phyloP scores from a whole-genome alignment of 2,329 filamentous ascomycete species.

The Dichotomopilus funicola region DNA sequence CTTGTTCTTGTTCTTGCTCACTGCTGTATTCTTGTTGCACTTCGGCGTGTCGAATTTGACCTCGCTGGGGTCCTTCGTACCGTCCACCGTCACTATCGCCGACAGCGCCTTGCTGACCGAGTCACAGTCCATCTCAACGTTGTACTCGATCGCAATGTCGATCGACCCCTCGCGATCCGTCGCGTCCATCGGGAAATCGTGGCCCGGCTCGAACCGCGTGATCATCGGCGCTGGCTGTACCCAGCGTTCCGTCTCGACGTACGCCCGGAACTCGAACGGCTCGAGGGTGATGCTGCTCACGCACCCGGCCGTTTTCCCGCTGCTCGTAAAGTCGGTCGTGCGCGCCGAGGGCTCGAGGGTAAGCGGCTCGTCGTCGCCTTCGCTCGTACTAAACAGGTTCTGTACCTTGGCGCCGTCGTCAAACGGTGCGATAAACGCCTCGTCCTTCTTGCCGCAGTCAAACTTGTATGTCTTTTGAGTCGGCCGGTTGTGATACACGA shows the following conservation, averaged over 20 bases:
- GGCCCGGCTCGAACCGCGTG: slow-evolving; percentile 54
- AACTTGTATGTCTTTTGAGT: slow-evolving; percentile 47
- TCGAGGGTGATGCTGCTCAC: slow-evolving; percentile 45
- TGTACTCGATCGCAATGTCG: slow-evolving; percentile 50
- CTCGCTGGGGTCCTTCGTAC: slow-evolving; percentile 39
- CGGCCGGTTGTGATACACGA: slow-evolving; percentile 45
- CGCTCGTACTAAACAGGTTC: slow-evolving; percentile 47
- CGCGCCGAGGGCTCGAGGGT: slow-evolving; percentile 41
- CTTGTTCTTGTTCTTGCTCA: background rate
- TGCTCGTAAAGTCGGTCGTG: slow-evolving; percentile 41
- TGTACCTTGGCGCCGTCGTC: slow-evolving; percentile 48
- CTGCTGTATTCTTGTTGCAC: slow-evolving; percentile 22
- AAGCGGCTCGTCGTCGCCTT: slow-evolving; percentile 47
- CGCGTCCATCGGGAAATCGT: slow-evolving; percentile 52
- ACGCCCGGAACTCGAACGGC: slow-evolving; percentile 53
- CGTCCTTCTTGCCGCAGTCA: slow-evolving; percentile 42
- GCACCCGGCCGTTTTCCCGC: slow-evolving; percentile 47
- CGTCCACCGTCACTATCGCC: slow-evolving; percentile 47
- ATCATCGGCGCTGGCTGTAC: slow-evolving; percentile 48
- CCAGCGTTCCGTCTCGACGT: slow-evolving; percentile 48
- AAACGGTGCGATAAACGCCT: slow-evolving; percentile 52
- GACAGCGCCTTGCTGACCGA: slow-evolving; percentile 43
- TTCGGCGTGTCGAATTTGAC: slow-evolving; percentile 39
- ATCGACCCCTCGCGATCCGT: slow-evolving; percentile 18
- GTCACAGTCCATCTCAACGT: slow-evolving; percentile 55